Percentiles rank a stretch among this genome's conserved stretches.
Evolutionary conservation across 2,329 filamentous ascomycete species (phyloP).

Genomic region (Botryosphaeria dothidea): DNA sequence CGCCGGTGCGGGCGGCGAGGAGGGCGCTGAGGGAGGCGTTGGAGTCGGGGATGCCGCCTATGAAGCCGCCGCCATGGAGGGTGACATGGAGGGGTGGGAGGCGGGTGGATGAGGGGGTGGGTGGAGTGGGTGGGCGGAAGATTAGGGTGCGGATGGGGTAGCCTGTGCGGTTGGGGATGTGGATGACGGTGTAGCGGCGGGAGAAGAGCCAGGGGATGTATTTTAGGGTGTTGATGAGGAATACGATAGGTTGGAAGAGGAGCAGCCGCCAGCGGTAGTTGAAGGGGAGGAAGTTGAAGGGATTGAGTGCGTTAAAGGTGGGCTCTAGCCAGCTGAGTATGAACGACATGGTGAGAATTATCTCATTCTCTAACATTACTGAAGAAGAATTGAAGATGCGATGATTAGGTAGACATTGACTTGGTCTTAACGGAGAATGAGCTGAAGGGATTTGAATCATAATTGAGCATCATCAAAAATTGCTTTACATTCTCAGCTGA

Average conservation of each 20-base stretch:
- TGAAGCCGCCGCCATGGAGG: constrained; percentile 47
- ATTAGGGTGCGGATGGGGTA: constrained; percentile 47
- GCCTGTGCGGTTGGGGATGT: constrained; percentile 40
- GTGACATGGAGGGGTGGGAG: constrained; percentile 48
- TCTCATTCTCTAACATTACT: not conserved
- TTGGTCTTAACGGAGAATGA: not conserved
- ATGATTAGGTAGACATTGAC: not conserved
- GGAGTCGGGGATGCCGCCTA: constrained; percentile 47
- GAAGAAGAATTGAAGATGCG: not conserved
- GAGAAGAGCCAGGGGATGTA: constrained; percentile 23
- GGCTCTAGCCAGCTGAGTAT: not conserved
- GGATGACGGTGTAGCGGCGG: constrained; percentile 32
- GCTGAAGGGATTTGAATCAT: not conserved
- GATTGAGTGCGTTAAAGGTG: not conserved
- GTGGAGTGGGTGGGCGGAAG: constrained; percentile 46
- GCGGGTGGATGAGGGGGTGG: constrained; percentile 33
- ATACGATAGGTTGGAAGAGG: constrained; percentile 42
- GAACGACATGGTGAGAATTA: not conserved
- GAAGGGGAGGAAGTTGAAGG: constrained; percentile 41
- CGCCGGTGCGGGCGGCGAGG: constrained; percentile 42
- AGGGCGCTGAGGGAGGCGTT: constrained; percentile 36
- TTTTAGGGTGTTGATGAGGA: constrained; percentile 22
- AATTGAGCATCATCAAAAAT: not conserved
- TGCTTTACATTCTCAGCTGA: not conserved
- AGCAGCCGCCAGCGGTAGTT: constrained; percentile 48